Conservation (phyloP, 139 green algal genomes). For the Chlamydomonas schloesseri region DNA sequence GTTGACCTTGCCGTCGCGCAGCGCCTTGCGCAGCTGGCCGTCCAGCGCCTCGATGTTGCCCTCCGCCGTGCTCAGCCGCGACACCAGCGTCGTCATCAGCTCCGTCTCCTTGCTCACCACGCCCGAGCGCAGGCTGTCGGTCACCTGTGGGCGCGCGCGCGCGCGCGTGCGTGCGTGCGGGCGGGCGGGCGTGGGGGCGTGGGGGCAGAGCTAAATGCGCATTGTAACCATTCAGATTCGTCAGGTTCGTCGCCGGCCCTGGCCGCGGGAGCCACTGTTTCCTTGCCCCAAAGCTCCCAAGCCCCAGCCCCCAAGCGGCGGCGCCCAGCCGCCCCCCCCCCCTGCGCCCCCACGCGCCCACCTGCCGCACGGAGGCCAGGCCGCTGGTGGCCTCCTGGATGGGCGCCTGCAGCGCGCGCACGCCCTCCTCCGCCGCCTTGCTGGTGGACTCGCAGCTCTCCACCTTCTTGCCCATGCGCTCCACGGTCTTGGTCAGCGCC, state of each 20-base stretch:
- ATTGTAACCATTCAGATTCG: no score
- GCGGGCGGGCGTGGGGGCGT: no score
- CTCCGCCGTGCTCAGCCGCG: conserved; percentile 15
- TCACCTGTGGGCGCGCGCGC: background rate
- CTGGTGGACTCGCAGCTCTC: conserved; percentile 9
- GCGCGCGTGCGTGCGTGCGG: no score
- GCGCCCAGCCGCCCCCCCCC: no score
- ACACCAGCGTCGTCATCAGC: conserved; percentile 15
- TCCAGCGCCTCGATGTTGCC: conserved; percentile 23
- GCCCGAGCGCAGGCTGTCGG: conserved; percentile 2
- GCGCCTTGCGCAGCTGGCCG: background rate
- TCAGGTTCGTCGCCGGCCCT: no score
- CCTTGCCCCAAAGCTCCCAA: no score
- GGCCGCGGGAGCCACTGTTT: no score
- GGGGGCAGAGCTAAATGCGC: background rate
- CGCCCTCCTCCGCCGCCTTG: conserved; percentile 4
- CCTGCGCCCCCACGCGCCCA: background rate
- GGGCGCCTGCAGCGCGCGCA: conserved; percentile 5
- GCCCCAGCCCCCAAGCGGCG: no score
- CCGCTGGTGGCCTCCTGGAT: background rate
- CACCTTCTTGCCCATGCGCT: background rate
- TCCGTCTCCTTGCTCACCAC: conserved; percentile 37
- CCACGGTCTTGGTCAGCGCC: background rate
- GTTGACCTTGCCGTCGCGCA: no score
- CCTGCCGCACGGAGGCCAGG: conserved; percentile 2